Evolutionary conservation across 208 protist species (phyloP), one percentile per base, ranked within the genome.

Genomic region (Trypanosoma boissoni): DNA sequence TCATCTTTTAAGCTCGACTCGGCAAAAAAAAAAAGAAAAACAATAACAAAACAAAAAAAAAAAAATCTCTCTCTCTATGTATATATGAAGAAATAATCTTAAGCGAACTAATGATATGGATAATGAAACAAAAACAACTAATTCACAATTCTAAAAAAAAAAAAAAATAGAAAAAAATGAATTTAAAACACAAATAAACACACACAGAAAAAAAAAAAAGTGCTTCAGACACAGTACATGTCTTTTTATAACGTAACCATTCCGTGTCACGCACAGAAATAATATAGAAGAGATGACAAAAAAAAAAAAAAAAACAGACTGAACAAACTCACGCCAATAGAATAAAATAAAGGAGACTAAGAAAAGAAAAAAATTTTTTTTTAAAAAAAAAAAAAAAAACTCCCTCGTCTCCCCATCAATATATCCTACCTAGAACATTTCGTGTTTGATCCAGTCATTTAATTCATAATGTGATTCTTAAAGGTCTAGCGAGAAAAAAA

Each of bases 261-360:
- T 16, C 28, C n/a, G 41, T 16, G 14, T 21, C 18, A 55, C 49
- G 14, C 8, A 34, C 42, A 24, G 8, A 24, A 7, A 2, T 46
- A 46, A 64, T 64, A 43, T 58, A 58, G 37, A 21, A 59, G 18
- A 24, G 29, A 55, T 16, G 58, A 31, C 18, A 26, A 3, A 42
- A 39, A 31, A 51, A 51, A 62, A 41, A 42, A 41, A 53, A 27
- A 53, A 63, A 28, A 31, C 39, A 32, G 34, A 54, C 6, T 42
- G 44, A 46, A 36, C 24, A 2, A 26, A 39, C n/a, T 10, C 16
- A 24, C 36, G 29, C 27, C 42, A 49, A 39, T 54, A 12, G 24
- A 68, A 54, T 49, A n/a, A 56, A 46, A 57, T 59, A 37, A 44
- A 9, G 42, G 56, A 44, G 57, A 58, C 36, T 28, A 42, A 44